Conservation (phyloP, 805 yeast genomes). For the Metschnikowia kofuensis region DNA sequence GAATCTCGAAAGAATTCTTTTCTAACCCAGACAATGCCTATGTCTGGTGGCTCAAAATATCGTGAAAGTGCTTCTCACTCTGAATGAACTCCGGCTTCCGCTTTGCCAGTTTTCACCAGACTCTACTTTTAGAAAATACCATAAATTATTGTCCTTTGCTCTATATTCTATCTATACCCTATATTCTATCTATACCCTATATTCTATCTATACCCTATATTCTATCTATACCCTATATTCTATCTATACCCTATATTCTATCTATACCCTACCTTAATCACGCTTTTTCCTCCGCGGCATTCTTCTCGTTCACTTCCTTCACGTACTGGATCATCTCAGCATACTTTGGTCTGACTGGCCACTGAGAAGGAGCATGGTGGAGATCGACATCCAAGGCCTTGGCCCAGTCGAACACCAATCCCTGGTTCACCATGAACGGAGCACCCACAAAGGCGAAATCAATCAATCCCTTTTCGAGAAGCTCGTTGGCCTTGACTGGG, state of each 20-base stretch:
- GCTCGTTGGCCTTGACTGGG: constrained; percentile 13
- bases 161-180: neutral
- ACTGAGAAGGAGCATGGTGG: constrained; percentile 13
- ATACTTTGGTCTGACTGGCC: constrained; percentile 2
- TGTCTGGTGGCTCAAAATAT: no score
- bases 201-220: no score
- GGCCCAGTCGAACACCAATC: constrained; percentile 50
- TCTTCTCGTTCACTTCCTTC: neutral
- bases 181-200: neutral
- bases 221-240: neutral
- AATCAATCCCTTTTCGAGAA: constrained; percentile 40
- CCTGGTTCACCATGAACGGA: constrained; percentile 47
- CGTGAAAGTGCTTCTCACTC: no score
- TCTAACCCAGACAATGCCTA: no score
- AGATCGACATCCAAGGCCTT: constrained; percentile 43
- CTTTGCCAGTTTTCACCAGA: no score
- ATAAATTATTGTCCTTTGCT: no score
- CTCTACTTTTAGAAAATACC: no score
- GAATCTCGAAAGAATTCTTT: no score
- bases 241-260: neutral
- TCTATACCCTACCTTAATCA: neutral
- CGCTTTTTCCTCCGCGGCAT: neutral
- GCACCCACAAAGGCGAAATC: constrained; percentile 50
- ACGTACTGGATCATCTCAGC: neutral
- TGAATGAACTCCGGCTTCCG: no score